A percentile compares a stretch with the other conserved stretches of the same genome.
phyloP scores from a whole-genome alignment of 2,329 filamentous ascomycete genomes.

The Xylaria sp. region DNA sequence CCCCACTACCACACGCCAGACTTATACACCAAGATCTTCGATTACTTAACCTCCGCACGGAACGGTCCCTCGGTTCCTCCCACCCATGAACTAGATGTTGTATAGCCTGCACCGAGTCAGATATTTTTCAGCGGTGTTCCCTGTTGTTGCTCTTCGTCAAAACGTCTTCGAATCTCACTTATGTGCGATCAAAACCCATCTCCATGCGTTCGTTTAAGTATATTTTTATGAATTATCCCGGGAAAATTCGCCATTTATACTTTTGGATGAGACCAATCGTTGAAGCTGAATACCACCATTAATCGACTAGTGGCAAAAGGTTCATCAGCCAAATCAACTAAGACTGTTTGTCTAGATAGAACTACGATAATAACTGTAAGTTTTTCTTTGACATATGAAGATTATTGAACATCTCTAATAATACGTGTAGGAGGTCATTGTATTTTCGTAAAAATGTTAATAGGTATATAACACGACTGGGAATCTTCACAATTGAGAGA shows the following conservation, averaged over 20 bases:
- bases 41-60: slow-evolving; percentile 18
- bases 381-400: not conserved
- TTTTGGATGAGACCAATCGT: slow-evolving; percentile 1
- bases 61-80: slow-evolving; percentile 20
- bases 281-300: not conserved
- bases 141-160: slow-evolving; percentile 19
- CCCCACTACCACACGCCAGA: slow-evolving; percentile 30
- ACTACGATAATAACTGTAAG: slow-evolving; percentile 21
- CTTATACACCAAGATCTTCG: slow-evolving; percentile 27
- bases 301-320: not conserved
- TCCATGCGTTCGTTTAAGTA: slow-evolving; percentile 1
- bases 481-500: slow-evolving; percentile 36
- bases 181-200: not conserved
- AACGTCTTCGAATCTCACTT: slow-evolving; percentile 22
- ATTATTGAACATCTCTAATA: slow-evolving; percentile 24
- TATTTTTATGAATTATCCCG: not conserved
- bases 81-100: slow-evolving; percentile 9
- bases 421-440: not conserved
- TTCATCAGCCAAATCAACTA: not conserved
- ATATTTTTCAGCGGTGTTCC: slow-evolving; percentile 13
- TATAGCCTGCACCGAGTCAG: slow-evolving; percentile 9
- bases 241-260: not conserved
- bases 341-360: not conserved
- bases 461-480: slow-evolving; percentile 43
- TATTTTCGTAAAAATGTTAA: slow-evolving; percentile 39